Evolutionary conservation across 768 basidiomycete genomes (phyloP).

Genomic region (Paxillus involutus): DNA sequence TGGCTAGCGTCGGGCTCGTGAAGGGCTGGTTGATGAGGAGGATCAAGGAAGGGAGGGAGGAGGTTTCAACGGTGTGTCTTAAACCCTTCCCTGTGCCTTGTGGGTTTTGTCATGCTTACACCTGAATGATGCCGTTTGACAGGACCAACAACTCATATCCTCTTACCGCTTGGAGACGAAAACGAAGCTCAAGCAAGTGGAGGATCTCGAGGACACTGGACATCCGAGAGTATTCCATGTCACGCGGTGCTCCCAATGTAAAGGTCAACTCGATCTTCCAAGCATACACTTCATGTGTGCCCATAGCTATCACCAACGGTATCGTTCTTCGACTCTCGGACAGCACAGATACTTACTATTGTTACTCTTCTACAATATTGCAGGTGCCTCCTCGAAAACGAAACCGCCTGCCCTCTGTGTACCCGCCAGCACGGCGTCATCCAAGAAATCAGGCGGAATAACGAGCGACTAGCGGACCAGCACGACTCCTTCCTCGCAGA

Average conservation of each 20-base stretch:
- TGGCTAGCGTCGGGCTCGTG: too few species aligned
- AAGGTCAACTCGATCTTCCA: conserved; percentile 88
- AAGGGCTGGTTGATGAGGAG: too few species aligned
- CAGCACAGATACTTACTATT: not conserved
- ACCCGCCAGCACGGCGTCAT: conserved; percentile 86
- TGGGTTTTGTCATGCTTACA: too few species aligned
- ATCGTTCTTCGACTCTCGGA: conserved; percentile 8
- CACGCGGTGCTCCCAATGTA: conserved; percentile 88
- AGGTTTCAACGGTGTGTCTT: too few species aligned
- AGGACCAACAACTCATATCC: conserved; percentile 87
- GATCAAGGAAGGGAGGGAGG: too few species aligned
- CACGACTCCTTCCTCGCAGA: conserved; percentile 79
- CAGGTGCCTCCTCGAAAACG: conserved; percentile 88
- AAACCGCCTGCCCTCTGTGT: conserved; percentile 88
- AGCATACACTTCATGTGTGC: conserved; percentile 98
- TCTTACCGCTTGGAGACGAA: conserved; percentile 88
- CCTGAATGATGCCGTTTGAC: conserved; percentile 58
- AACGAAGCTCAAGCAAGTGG: conserved; percentile 77
- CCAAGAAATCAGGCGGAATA: conserved; percentile 85
- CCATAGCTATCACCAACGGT: conserved; percentile 96
- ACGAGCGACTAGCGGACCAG: conserved; percentile 79
- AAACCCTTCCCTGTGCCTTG: too few species aligned
- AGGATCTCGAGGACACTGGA: conserved; percentile 74
- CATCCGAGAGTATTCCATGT: conserved; percentile 91
- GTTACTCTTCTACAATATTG: not conserved